Evolutionary conservation across 2,329 filamentous ascomycete genomes (phyloP).

Genomic region (Shiraia sp.): DNA sequence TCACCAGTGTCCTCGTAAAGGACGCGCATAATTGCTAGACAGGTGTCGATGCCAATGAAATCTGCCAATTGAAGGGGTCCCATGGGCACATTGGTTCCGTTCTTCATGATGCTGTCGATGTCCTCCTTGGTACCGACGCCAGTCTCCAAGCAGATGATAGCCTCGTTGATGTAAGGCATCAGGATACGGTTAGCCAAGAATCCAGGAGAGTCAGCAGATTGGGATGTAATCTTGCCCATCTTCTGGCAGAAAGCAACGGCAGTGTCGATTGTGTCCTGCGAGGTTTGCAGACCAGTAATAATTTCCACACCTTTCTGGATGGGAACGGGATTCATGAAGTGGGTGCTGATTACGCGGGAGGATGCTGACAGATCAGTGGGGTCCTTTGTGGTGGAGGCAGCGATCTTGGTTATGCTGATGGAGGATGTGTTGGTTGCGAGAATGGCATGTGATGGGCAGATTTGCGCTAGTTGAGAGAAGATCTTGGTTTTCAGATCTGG

Average conservation of each 20-base stretch:
- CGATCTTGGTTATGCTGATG: slow-evolving; percentile 95
- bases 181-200: slow-evolving; percentile 96
- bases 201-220: slow-evolving; percentile 86
- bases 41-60: slow-evolving; percentile 97
- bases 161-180: slow-evolving; percentile 99
- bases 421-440: slow-evolving; percentile 98
- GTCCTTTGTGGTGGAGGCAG: slow-evolving; percentile 78
- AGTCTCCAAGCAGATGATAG: slow-evolving; percentile 93
- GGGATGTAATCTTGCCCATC: slow-evolving; percentile 91
- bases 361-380: slow-evolving; percentile 79
- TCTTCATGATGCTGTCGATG: slow-evolving; percentile 99
- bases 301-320: slow-evolving; percentile 98
- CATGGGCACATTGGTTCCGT: slow-evolving; percentile 98
- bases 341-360: slow-evolving; percentile 89
- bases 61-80: slow-evolving; percentile 91
- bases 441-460: slow-evolving; percentile 83
- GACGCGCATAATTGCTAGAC: slow-evolving; percentile 95
- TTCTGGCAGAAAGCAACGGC: slow-evolving; percentile 83
- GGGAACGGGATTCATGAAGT: slow-evolving; percentile 99
- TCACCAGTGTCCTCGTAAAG: slow-evolving; percentile 89
- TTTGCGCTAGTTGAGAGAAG: slow-evolving; percentile 78
- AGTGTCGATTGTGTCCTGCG: slow-evolving; percentile 75
- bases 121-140: slow-evolving; percentile 85
- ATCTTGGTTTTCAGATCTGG: slow-evolving; percentile 84
- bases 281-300: slow-evolving; percentile 92